These are phyloP conservation scores for Pyrrhoderma lamaoense DNA, from an alignment of 1,284 basidiomycete genomes.

Conservation along the genomic window DNA sequence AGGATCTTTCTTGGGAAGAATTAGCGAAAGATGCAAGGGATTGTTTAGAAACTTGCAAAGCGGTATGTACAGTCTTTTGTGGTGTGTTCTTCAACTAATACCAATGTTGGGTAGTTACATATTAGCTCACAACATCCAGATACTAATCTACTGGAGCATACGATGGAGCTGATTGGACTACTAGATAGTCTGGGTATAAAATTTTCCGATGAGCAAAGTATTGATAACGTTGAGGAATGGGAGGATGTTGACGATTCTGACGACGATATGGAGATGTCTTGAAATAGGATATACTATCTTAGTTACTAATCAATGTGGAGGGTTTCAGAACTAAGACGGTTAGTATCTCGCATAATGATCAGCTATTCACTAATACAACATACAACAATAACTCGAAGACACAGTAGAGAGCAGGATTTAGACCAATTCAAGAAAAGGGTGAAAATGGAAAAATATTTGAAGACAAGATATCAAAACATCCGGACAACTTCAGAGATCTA, in stretches of 20 bases:
- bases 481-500: too few relatives aligned
- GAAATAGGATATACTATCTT: not conserved
- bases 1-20: slow-evolving; percentile 67
- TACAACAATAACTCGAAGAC: too few relatives aligned
- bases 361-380: too few relatives aligned
- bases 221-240: slow-evolving; percentile 38
- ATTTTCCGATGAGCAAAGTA: slow-evolving; percentile 33
- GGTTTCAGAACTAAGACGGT: too few relatives aligned
- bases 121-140: slow-evolving; percentile 69
- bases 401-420: too few relatives aligned
- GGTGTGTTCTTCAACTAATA: not conserved
- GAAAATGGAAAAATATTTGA: too few relatives aligned
- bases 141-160: slow-evolving; percentile 72
- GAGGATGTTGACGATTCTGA: slow-evolving; percentile 38
- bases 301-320: too few relatives aligned
- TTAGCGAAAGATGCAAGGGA: slow-evolving; percentile 76
- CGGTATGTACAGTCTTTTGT: slow-evolving; percentile 39
- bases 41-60: slow-evolving; percentile 76
- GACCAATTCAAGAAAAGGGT: too few relatives aligned
- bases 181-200: slow-evolving; percentile 66
- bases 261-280: slow-evolving; percentile 53
- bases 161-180: slow-evolving; percentile 63
- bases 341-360: too few relatives aligned
- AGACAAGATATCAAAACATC: too few relatives aligned
- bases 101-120: slow-evolving; percentile 48